These are phyloP conservation scores for Pilasporangium apinafurcum DNA, from an alignment of 352 stramenopile species.

Conservation along the genomic window DNA sequence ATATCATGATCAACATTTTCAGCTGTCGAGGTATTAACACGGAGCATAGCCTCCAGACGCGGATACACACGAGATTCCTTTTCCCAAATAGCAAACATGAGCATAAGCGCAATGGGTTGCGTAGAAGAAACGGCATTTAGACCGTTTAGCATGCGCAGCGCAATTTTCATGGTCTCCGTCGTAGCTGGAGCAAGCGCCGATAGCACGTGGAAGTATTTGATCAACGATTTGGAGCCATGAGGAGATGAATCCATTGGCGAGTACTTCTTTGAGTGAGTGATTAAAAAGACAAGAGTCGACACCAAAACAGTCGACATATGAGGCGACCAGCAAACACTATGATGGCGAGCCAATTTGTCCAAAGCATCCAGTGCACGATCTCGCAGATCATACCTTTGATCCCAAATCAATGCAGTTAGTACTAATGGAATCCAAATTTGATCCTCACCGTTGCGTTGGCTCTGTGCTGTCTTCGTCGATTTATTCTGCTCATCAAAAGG, in stretches of 20 bases:
- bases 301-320: conserved; percentile 38
- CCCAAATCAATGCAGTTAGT: conserved; percentile 30
- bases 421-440: conserved; percentile 28
- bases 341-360: too few species aligned
- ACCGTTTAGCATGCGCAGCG: conserved; percentile 61
- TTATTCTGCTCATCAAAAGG: neutral
- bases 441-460: too few species aligned
- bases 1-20: conserved; percentile 25
- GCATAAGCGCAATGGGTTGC: conserved; percentile 37
- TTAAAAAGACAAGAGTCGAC: conserved; percentile 50
- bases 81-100: conserved; percentile 59
- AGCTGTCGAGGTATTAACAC: conserved; percentile 20
- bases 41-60: conserved; percentile 41
- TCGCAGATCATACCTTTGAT: conserved; percentile 17
- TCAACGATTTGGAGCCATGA: conserved; percentile 23
- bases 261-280: conserved; percentile 24
- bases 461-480: too few species aligned
- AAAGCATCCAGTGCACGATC: too few species aligned
- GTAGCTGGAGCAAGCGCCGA: conserved; percentile 35
- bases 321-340: conserved; percentile 27
- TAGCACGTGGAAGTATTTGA: conserved; percentile 37
- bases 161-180: conserved; percentile 70
- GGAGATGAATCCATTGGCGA: neutral
- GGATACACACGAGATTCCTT: conserved; percentile 64
- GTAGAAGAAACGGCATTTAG: conserved; percentile 28